A percentile compares a stretch with the other conserved stretches of the same genome.
Evolutionary conservation across 495 filamentous ascomycete species (phyloP).

Genomic region (Aeminium ludgeri): DNA sequence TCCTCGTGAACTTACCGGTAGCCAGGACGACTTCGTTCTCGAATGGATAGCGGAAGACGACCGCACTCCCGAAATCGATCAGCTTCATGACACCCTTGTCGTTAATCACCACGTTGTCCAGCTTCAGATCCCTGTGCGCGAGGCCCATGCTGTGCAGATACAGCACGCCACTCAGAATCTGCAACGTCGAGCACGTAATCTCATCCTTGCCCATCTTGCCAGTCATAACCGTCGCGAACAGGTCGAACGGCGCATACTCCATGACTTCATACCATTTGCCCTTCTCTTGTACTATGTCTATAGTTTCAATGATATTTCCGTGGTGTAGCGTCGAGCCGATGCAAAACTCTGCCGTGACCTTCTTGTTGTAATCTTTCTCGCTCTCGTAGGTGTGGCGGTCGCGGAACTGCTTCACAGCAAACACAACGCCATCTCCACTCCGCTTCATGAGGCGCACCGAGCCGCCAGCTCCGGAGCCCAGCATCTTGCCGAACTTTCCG

Average conservation of each 20-base stretch:
- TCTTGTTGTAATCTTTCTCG: conserved; percentile 91
- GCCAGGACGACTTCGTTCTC: conserved; percentile 80
- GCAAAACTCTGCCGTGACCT: conserved; percentile 98
- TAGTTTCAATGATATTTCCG: conserved; percentile 94
- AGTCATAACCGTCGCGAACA: conserved; percentile 98
- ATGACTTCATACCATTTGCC: conserved; percentile 97
- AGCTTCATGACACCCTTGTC: conserved; percentile 98
- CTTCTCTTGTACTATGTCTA: conserved; percentile 93
- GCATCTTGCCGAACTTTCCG: conserved; percentile 81
- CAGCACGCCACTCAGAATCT: conserved; percentile 92
- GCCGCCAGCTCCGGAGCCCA: conserved; percentile 87
- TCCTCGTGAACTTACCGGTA: conserved; percentile 51
- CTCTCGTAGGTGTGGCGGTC: conserved; percentile 86
- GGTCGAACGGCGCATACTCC: conserved; percentile 95
- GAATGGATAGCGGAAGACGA: conserved; percentile 93
- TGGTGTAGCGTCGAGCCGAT: conserved; percentile 94
- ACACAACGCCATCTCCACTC: conserved; percentile 73
- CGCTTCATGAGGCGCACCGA: conserved; percentile 92
- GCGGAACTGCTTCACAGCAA: conserved; percentile 95
- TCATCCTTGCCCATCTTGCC: conserved; percentile 93
- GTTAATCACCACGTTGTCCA: conserved; percentile 97
- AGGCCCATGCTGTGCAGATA: conserved; percentile 94
- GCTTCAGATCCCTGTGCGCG: conserved; percentile 87
- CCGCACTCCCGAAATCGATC: conserved; percentile 96
- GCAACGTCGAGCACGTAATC: conserved; percentile 75